Evolutionary conservation across 2,329 filamentous ascomycete species (phyloP).

Genomic region (Aspergillus latus): DNA sequence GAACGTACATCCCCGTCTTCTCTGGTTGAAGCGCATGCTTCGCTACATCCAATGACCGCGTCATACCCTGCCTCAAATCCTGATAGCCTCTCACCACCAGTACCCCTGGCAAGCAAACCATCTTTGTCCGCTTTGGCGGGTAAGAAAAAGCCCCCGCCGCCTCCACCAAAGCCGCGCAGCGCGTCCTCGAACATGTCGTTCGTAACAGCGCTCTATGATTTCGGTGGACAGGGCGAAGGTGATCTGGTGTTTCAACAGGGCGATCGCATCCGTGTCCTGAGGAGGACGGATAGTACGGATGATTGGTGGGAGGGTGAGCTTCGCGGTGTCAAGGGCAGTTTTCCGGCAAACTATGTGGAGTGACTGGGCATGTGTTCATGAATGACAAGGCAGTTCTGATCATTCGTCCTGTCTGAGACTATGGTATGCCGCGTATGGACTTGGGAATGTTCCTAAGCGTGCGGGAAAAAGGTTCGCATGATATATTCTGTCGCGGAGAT

Average conservation of each 20-base stretch:
- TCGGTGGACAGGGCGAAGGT: slow-evolving; percentile 65
- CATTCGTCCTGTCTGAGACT: neutral
- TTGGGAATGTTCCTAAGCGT: neutral
- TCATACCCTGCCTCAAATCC: slow-evolving; percentile 10
- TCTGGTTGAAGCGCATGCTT: slow-evolving; percentile 21
- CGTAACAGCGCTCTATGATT: slow-evolving; percentile 74
- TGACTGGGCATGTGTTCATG: neutral
- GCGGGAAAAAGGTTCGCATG: neutral
- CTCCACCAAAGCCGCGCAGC: slow-evolving; percentile 64
- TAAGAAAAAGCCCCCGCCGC: slow-evolving; percentile 76
- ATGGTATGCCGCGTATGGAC: neutral
- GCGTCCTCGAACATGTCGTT: slow-evolving; percentile 47
- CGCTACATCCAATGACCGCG: slow-evolving; percentile 26
- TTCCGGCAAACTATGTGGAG: slow-evolving; percentile 81
- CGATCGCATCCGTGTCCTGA: slow-evolving; percentile 72
- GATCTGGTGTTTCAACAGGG: slow-evolving; percentile 76
- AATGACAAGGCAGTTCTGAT: neutral
- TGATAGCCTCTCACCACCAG: slow-evolving; percentile 28
- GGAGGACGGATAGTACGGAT: slow-evolving; percentile 75
- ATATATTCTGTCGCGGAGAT: neutral
- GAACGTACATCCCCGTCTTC: slow-evolving; percentile 10
- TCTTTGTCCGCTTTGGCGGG: slow-evolving; percentile 33
- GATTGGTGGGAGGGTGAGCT: slow-evolving; percentile 89
- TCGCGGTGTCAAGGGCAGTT: slow-evolving; percentile 65
- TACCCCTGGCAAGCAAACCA: slow-evolving; percentile 27